Evolutionary conservation across 441 rosid genomes (phyloP), one percentile per base, ranked within the genome.

Genomic region (Manihot esculenta): DNA sequence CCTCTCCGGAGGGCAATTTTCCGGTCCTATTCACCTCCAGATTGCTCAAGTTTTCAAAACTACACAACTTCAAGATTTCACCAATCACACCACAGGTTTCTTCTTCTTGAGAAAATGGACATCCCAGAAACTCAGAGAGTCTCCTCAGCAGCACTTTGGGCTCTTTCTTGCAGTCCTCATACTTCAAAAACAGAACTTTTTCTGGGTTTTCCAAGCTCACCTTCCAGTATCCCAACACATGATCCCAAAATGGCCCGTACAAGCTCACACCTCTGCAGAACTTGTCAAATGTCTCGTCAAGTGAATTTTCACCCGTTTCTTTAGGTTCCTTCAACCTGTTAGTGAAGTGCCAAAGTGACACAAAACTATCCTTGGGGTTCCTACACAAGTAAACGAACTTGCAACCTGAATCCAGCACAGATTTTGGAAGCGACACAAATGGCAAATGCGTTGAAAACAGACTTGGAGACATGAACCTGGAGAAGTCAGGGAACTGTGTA

Each of bases 341-440:
- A 41, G 84, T 69, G 76, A 83, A 83, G 64, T 89, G 95, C 93
- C 93, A 86, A 3, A 84, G 71, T 5, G 97, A 88, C 10, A 88
- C 87, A 65, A 91, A 83, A 60, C 73, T 84, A 79, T 89, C 97
- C 74, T 88, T 89, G 3, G 95, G 97, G 75, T 91, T 82, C 74
- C 93, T 79, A 18, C 89, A 82, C 51, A 88, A 65, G 66, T 86
- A 89, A 38, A 89, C 84, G 20, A 89, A 54, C 84, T 87, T 87
- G 77, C 88, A 85, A 9, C 73, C 72, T 0, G 83, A 78, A 56
- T 66, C 71, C 65, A 61, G 77, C 12, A 82, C 66, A 0, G 93
- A 85, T 0, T 58, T 54, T 0, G 91, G 93, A 12, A 91, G 80
- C 0, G 82, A 82, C 6, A 17, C 26, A 53, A 48, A 62, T 0